Conservation (phyloP, 2,329 filamentous ascomycete genomes). For the Ambrosiella xylebori region DNA sequence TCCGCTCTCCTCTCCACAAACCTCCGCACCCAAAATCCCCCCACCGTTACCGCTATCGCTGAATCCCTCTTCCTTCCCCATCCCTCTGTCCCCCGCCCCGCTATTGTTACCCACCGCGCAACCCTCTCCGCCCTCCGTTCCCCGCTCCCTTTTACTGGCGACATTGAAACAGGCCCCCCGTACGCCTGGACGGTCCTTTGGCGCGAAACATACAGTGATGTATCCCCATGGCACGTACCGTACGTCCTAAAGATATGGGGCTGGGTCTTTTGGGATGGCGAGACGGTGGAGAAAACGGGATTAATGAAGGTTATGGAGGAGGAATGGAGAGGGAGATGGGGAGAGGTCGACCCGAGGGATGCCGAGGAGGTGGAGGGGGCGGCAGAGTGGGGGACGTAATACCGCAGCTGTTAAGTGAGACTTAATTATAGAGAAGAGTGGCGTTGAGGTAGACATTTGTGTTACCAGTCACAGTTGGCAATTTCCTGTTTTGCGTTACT, state of each 20-base stretch:
- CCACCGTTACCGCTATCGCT: neutral
- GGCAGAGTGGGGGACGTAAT: neutral
- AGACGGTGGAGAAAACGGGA: neutral
- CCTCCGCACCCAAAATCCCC: neutral
- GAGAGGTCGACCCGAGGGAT: slow-evolving; percentile 7
- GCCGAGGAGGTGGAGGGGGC: neutral
- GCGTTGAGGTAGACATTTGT: neutral
- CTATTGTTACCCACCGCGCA: neutral
- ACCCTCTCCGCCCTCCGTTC: neutral
- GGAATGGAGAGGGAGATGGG: slow-evolving; percentile 11
- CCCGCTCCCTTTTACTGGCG: slow-evolving; percentile 9
- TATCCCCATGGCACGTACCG: slow-evolving; percentile 7
- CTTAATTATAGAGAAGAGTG: no score
- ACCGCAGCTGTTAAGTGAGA: no score
- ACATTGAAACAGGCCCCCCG: slow-evolving; percentile 1
- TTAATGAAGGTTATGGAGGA: slow-evolving; percentile 1
- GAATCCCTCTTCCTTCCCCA: neutral
- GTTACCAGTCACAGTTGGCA: neutral
- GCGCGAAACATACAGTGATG: slow-evolving; percentile 11
- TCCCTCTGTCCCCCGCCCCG: neutral
- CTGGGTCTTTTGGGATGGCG: slow-evolving; percentile 11
- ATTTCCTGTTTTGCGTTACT: neutral
- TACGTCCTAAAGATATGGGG: slow-evolving; percentile 12
- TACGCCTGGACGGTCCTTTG: slow-evolving; percentile 9
- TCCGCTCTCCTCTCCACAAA: slow-evolving; percentile 1